A percentile compares a stretch with the other conserved stretches of the same genome.
phyloP scores from a whole-genome alignment of 208 protist genomes.

The Wallacemonas sp. region DNA sequence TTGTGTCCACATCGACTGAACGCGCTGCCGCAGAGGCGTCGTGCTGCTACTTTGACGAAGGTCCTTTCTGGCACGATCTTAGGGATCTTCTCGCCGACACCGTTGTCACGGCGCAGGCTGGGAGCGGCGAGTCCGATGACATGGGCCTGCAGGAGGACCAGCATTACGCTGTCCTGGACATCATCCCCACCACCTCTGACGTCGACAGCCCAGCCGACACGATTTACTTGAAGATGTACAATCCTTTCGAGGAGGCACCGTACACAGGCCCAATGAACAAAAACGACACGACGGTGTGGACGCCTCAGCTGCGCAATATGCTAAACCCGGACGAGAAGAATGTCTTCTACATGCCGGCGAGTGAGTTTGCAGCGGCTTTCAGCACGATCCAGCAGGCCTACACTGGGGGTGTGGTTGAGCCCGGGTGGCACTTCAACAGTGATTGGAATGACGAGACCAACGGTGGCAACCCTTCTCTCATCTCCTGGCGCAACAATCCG shows the following conservation, averaged over 20 bases:
- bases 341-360: slow-evolving; percentile 41
- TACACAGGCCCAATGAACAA: slow-evolving; percentile 48
- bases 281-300: slow-evolving; percentile 36
- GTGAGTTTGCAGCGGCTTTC: slow-evolving; percentile 32
- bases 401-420: slow-evolving; percentile 36
- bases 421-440: slow-evolving; percentile 64
- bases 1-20: slow-evolving; percentile 44
- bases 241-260: slow-evolving; percentile 43
- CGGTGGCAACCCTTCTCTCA: slow-evolving; percentile 62
- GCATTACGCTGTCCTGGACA: slow-evolving; percentile 48
- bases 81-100: slow-evolving; percentile 17
- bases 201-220: slow-evolving; percentile 17
- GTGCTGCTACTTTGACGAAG: slow-evolving; percentile 38
- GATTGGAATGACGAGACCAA: slow-evolving; percentile 68
- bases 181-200: slow-evolving; percentile 25
- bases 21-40: slow-evolving; percentile 30
- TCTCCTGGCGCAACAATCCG: slow-evolving; percentile 73
- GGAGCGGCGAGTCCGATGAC: slow-evolving; percentile 19
- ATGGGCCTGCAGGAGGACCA: slow-evolving; percentile 45
- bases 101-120: slow-evolving; percentile 35
- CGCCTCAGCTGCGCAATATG: slow-evolving; percentile 22
- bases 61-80: slow-evolving; percentile 44
- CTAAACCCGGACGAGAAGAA: slow-evolving; percentile 30
- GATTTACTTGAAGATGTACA: slow-evolving; percentile 52
- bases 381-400: slow-evolving; percentile 38